Evolutionary conservation across 441 rosid genomes (phyloP).

Genomic region (Dalechampia spathulata): DNA sequence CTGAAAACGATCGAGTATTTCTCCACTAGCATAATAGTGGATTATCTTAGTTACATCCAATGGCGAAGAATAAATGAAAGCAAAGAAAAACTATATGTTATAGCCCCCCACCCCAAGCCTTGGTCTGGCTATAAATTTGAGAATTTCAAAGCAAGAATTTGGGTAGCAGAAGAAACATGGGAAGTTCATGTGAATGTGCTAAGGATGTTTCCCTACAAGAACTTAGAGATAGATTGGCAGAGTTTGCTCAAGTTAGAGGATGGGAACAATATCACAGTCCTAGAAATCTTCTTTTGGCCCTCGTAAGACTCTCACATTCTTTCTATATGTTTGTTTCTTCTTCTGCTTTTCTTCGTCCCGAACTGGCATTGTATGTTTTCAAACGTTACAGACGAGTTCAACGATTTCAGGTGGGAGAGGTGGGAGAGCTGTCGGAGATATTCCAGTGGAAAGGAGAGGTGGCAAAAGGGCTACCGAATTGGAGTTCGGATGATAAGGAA

Average conservation of each 20-base stretch:
- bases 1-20: conserved; percentile 7
- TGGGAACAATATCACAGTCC: conserved; percentile 52
- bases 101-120: background rate
- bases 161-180: conserved; percentile 12
- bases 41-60: background rate
- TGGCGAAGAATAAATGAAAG: background rate
- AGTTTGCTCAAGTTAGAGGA: conserved; percentile 42
- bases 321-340: background rate
- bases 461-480: conserved; percentile 49
- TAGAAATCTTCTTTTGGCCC: conserved; percentile 46
- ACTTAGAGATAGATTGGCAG: conserved; percentile 39
- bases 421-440: conserved; percentile 57
- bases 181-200: conserved; percentile 16
- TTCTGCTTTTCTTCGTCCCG: too few species aligned
- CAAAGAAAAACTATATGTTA: background rate
- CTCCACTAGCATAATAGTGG: conserved; percentile 17
- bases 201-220: conserved; percentile 43
- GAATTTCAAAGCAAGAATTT: too few species aligned
- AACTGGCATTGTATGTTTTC: too few species aligned
- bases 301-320: conserved; percentile 20
- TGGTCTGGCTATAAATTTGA: conserved; percentile 22
- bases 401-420: conserved; percentile 61
- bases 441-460: conserved; percentile 63
- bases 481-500: conserved; percentile 41
- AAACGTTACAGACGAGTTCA: too few species aligned